Evolutionary conservation across 2,329 filamentous ascomycete genomes (phyloP), one percentile per base, ranked within the genome.

Genomic region (Monosporascus sp.): DNA sequence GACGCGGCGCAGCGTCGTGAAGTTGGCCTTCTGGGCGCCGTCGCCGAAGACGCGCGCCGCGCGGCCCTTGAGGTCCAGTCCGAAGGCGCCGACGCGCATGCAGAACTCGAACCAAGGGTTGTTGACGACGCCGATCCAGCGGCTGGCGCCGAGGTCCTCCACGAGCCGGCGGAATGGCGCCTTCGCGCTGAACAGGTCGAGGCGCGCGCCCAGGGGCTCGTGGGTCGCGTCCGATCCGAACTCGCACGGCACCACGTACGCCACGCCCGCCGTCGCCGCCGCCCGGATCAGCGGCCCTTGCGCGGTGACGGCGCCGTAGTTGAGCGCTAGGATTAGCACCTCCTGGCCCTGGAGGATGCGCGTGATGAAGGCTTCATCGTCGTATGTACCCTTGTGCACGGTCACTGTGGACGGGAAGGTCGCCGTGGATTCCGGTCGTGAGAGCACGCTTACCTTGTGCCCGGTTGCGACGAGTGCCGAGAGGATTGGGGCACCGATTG

Each of bases 41-140:
- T 62, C 59, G 52, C 67, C 64, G 48, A 61, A 66, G 44, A 73
- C 56, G 6, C 57, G 54, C 7, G 67, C 70, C 7, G 60, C 65
- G 41, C 61, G 61, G 2, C 57, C 58, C 52, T 60, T 62, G 37
- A 68, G 20, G 52, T 72, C 63, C 49, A 73, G 62, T 1, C 68
- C 69, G 48, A 66, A 63, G 31, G 65, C 54, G 9, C 66, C 68
- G 3, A 55, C 31, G 7, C 48, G 48, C 48, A 71, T 55, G 40
- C 63, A 60, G 58, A 61, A 69, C 50, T 71, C 65, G 26, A 68
- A 61, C 69, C 68, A 72, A 2, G 65, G 67, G 43, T 68, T 70
- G 50, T 58, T 65, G 17, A 60, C 58, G 50, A 71, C 59, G 7
- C 62, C 67, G 48, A 72, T 62, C 67, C 67, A 71, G 53, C 57